phyloP scores from a whole-genome alignment of 2,329 filamentous ascomycete genomes.

The Trichoderma simmonsii region DNA sequence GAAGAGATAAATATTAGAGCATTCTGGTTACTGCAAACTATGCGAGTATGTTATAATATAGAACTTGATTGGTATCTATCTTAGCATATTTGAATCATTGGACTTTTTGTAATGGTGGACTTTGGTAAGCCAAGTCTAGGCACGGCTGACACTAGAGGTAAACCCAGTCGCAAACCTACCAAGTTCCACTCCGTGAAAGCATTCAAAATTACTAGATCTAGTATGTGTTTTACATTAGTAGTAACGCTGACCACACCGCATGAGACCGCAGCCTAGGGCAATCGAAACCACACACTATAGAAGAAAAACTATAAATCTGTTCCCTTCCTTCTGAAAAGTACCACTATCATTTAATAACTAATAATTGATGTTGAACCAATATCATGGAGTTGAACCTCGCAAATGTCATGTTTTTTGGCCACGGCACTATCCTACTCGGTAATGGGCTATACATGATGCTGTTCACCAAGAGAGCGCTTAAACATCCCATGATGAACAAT shows the following conservation, averaged over 20 bases:
- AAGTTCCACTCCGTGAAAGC: neutral
- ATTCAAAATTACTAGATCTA: too few species aligned
- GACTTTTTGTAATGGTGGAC: too few species aligned
- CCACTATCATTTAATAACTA: neutral
- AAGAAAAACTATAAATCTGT: neutral
- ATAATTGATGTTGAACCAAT: neutral
- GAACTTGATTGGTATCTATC: too few species aligned
- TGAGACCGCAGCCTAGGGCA: too few species aligned
- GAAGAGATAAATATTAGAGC: too few species aligned
- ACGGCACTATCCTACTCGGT: neutral
- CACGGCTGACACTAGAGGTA: too few species aligned
- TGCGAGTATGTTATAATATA: too few species aligned
- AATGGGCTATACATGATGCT: neutral
- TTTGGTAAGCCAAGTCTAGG: too few species aligned
- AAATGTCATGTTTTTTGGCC: neutral
- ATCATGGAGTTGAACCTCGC: neutral
- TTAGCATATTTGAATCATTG: too few species aligned
- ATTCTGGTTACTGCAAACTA: too few species aligned
- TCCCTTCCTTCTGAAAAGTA: neutral
- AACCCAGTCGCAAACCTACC: neutral
- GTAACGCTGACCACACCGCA: neutral
- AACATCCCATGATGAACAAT: neutral
- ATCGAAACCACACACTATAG: neutral
- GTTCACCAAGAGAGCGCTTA: neutral
- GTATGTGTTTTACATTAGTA: neutral